Evolutionary conservation across 192 early-diverging fungal genomes (phyloP).

Genomic region (Diversispora eburnea): DNA sequence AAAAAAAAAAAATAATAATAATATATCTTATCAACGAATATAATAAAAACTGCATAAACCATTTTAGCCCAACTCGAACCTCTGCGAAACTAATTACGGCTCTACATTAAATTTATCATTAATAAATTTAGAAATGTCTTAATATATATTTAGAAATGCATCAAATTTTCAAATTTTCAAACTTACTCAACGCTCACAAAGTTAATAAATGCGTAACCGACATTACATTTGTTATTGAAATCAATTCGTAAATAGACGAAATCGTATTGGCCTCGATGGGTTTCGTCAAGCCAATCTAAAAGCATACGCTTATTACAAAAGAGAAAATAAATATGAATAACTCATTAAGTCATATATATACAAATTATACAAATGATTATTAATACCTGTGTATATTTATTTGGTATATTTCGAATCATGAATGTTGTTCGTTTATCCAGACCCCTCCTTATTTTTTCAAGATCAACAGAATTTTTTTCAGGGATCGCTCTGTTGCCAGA

Average conservation of each 20-base stretch:
- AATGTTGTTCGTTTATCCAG: slow-evolving; percentile 71
- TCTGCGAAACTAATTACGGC: slow-evolving; percentile 65
- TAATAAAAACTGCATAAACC: slow-evolving; percentile 36
- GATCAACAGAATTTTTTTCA: slow-evolving; percentile 17
- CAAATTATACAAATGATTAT: not conserved
- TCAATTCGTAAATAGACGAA: slow-evolving; percentile 87
- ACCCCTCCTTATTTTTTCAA: slow-evolving; percentile 13
- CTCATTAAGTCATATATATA: not conserved
- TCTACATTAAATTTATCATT: slow-evolving; percentile 29
- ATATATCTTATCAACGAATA: not conserved
- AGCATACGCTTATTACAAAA: slow-evolving; percentile 63
- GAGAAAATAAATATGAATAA: not conserved
- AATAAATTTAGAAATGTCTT: not conserved
- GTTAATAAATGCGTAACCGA: slow-evolving; percentile 76
- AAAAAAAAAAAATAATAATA: not conserved
- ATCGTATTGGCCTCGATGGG: slow-evolving; percentile 64
- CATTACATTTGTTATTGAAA: slow-evolving; percentile 86
- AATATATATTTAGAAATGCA: not conserved
- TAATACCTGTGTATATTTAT: slow-evolving; percentile 74
- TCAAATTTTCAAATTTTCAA: not conserved
- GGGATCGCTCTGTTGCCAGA: slow-evolving; percentile 15
- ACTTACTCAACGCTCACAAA: slow-evolving; percentile 60
- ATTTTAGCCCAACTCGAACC: slow-evolving; percentile 68
- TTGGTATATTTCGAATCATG: slow-evolving; percentile 88
- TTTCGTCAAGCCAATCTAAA: slow-evolving; percentile 64